Evolutionary conservation across 371 early-diverging fungal species (phyloP).

Genomic region (Mucor mucedo): DNA sequence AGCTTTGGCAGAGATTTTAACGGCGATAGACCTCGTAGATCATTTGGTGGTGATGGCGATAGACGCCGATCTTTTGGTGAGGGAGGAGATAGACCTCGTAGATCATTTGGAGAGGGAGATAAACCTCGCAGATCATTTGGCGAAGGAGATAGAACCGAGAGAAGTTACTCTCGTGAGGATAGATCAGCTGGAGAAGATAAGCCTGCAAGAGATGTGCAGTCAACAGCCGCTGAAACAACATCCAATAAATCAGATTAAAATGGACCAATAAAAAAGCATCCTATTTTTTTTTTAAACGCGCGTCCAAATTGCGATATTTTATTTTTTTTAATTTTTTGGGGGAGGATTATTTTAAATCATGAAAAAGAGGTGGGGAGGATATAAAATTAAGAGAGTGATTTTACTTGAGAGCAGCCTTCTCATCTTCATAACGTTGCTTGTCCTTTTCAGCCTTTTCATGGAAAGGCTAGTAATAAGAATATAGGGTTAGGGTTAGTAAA

Average conservation of each 20-base stretch:
- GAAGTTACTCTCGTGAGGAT: neutral
- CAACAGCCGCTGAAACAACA: neutral
- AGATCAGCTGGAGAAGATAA: neutral
- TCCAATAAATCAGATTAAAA: conserved; percentile 5
- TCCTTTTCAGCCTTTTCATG: conserved; percentile 60
- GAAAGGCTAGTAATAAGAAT: conserved; percentile 42
- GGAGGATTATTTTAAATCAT: neutral
- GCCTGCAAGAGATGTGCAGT: too few relatives aligned
- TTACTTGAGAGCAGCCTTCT: conserved; percentile 54
- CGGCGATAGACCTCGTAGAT: neutral
- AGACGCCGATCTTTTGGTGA: neutral
- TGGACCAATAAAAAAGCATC: neutral
- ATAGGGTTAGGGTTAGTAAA: conserved; percentile 6
- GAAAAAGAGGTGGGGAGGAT: conserved; percentile 5
- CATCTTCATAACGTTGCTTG: conserved; percentile 77
- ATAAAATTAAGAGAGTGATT: conserved; percentile 7
- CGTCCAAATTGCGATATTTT: conserved; percentile 1
- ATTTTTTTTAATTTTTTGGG: conserved; percentile 3
- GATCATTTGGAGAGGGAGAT: neutral
- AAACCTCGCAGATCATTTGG: neutral
- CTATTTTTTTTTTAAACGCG: neutral
- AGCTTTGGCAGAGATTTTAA: neutral
- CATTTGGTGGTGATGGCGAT: neutral
- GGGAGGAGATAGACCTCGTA: neutral
- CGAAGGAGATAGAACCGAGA: neutral